These are phyloP conservation scores for Globisporangium megalacanthum DNA, from an alignment of 352 stramenopile species.

Conservation along the genomic window DNA sequence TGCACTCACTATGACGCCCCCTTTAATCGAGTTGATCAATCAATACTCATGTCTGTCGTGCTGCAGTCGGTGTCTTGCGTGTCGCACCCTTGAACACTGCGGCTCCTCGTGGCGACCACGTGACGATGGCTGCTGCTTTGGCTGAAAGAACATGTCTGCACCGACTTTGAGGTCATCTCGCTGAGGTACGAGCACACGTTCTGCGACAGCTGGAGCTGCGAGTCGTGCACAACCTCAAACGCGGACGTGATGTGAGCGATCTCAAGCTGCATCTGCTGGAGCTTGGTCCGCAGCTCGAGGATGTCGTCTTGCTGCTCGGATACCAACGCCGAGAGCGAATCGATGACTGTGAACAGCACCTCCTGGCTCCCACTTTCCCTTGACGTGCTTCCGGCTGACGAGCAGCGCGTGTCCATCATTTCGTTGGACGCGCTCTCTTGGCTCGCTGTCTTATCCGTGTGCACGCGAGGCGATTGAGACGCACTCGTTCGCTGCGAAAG, in stretches of 20 bases:
- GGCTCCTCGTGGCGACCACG: slow-evolving; percentile 1
- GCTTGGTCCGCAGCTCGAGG: slow-evolving; percentile 6
- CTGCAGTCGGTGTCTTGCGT: slow-evolving; percentile 14
- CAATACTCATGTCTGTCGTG: slow-evolving; percentile 14
- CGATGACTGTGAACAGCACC: slow-evolving; percentile 33
- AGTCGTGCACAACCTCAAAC: slow-evolving; percentile 14
- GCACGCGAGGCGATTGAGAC: slow-evolving; percentile 1
- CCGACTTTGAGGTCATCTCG: slow-evolving; percentile 4
- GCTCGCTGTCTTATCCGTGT: background rate
- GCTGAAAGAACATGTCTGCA: background rate
- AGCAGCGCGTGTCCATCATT: slow-evolving; percentile 2
- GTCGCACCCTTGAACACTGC: background rate
- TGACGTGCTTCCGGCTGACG: slow-evolving; percentile 17
- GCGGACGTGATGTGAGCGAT: slow-evolving; percentile 7
- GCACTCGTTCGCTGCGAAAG: background rate
- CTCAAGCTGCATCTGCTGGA: slow-evolving; percentile 4
- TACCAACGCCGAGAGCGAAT: slow-evolving; percentile 35
- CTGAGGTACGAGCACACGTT: slow-evolving; percentile 11
- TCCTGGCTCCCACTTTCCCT: slow-evolving; percentile 20
- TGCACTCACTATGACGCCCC: background rate
- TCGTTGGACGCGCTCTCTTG: slow-evolving; percentile 8
- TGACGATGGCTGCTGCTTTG: background rate
- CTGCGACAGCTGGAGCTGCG: slow-evolving; percentile 12
- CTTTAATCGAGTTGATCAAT: background rate
- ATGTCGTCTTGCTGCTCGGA: slow-evolving; percentile 39